A percentile compares a stretch with the other conserved stretches of the same genome.
These are phyloP conservation scores for Asterionellopsis glacialis DNA, from an alignment of 108 stramenopile species.

Conservation along the genomic window DNA sequence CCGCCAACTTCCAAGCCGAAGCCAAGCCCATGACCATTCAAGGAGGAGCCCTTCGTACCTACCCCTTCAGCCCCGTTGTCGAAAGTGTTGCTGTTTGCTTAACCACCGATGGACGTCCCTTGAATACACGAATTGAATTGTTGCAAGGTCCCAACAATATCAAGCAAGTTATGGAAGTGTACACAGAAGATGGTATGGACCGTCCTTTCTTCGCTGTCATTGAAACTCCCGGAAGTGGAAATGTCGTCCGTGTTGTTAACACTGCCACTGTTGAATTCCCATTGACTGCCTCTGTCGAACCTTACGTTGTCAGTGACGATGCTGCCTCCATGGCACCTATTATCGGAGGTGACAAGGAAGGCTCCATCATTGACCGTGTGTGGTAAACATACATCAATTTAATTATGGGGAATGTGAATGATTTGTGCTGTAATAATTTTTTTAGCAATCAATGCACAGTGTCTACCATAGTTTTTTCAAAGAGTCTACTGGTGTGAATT, in stretches of 20 bases:
- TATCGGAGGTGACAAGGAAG: no score
- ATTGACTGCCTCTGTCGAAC: conserved; percentile 61
- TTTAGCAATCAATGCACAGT: no score
- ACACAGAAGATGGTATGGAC: conserved; percentile 79
- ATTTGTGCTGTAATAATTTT: no score
- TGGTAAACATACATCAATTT: no score
- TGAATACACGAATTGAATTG: conserved; percentile 75
- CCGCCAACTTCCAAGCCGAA: conserved; percentile 25
- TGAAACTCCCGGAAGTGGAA: conserved; percentile 77
- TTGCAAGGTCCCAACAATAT: conserved; percentile 85
- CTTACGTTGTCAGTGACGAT: conserved; percentile 37
- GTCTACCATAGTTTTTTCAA: no score
- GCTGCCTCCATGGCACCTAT: no score
- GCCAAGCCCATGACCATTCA: conserved; percentile 50
- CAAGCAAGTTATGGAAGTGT: conserved; percentile 84
- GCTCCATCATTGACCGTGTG: no score
- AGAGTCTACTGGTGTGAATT: no score
- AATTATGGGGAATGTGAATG: no score
- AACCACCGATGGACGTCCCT: conserved; percentile 73
- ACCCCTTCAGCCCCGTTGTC: conserved; percentile 66
- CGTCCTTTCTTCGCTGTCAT: conserved; percentile 76
- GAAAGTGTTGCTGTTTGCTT: conserved; percentile 61
- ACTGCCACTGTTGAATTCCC: conserved; percentile 83
- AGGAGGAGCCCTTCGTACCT: conserved; percentile 72
- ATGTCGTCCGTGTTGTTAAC: conserved; percentile 76